Evolutionary conservation across 2,329 filamentous ascomycete genomes (phyloP).

Genomic region (Penicillium sp.): DNA sequence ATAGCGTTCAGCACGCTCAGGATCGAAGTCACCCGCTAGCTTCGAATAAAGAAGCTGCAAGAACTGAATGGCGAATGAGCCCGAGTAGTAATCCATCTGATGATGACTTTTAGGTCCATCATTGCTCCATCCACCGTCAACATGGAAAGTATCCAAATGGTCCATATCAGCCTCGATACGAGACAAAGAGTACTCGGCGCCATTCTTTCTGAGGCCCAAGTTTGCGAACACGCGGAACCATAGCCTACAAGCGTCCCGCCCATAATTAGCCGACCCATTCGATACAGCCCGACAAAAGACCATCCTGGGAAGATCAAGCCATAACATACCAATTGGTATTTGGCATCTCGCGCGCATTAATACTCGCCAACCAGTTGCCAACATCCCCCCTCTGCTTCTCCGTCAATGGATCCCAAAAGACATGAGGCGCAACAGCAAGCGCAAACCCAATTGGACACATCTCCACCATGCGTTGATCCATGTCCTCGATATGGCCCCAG

Average conservation of each 20-base stretch:
- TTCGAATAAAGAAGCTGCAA: conserved; percentile 75
- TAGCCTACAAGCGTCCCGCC: conserved; percentile 54
- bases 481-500: conserved; percentile 73
- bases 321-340: conserved; percentile 61
- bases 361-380: conserved; percentile 70
- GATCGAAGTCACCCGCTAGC: conserved; percentile 64
- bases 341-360: conserved; percentile 71
- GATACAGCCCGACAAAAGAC: neutral
- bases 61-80: conserved; percentile 78
- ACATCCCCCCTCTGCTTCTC: conserved; percentile 64
- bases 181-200: conserved; percentile 66
- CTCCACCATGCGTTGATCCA: conserved; percentile 81
- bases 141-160: conserved; percentile 76
- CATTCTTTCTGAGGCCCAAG: conserved; percentile 71
- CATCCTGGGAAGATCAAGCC: neutral
- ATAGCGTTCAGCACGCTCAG: conserved; percentile 65
- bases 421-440: conserved; percentile 63
- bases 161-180: conserved; percentile 72
- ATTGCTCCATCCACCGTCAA: conserved; percentile 79
- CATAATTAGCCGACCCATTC: neutral
- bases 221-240: conserved; percentile 87
- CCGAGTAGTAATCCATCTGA: conserved; percentile 84
- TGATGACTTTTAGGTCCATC: conserved; percentile 76
- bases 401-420: conserved; percentile 65
- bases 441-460: conserved; percentile 77